A percentile compares a stretch with the other conserved stretches of the same genome.
Evolutionary conservation across 148 eudicot genomes (phyloP).

Genomic region (Vaccinium darrowii): DNA sequence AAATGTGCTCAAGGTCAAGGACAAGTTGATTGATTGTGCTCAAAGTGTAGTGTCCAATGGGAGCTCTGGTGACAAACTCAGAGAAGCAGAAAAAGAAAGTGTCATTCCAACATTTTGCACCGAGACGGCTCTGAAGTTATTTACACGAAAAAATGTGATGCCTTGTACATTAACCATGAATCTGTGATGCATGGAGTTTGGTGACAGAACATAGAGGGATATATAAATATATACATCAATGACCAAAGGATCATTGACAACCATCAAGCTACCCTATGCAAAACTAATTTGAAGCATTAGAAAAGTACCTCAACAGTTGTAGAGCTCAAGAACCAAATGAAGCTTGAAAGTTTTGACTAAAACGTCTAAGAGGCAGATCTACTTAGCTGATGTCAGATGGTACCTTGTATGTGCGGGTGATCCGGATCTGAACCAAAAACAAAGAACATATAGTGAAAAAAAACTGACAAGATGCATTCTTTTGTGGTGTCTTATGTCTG

Average conservation of each 20-base stretch:
- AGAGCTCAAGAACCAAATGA: constrained; percentile 14
- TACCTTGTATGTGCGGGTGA: constrained; percentile 32
- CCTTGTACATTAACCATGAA: neutral
- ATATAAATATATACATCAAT: constrained; percentile 5
- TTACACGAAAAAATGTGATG: neutral
- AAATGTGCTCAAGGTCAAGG: neutral
- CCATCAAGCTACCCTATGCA: neutral
- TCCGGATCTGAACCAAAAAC: constrained; percentile 31
- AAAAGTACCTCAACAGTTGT: neutral
- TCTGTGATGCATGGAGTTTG: neutral
- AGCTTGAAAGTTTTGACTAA: constrained; percentile 2
- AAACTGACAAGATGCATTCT: neutral
- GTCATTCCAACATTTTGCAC: neutral
- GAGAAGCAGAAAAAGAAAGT: neutral
- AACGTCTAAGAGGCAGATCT: constrained; percentile 4
- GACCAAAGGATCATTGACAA: neutral
- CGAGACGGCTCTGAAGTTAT: neutral
- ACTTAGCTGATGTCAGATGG: constrained; percentile 10
- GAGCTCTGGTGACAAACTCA: neutral
- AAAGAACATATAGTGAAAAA: neutral
- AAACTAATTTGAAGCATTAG: neutral
- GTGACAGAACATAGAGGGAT: neutral
- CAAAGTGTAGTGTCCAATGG: neutral
- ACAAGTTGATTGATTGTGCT: neutral
- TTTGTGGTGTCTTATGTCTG: neutral